Evolutionary conservation across 805 yeast species (phyloP).

Genomic region (Candida suzukii): DNA sequence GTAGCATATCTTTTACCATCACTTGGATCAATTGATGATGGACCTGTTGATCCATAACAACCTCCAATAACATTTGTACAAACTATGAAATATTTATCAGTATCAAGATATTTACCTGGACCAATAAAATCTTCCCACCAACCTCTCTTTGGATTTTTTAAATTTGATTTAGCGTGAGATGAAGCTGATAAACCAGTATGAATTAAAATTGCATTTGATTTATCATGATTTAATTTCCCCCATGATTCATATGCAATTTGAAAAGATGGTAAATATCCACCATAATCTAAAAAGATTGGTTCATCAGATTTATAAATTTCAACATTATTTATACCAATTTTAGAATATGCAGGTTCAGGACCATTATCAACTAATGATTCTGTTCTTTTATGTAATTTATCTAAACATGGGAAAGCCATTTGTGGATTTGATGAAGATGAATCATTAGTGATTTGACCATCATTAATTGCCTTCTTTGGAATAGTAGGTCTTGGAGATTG

Average conservation of each 20-base stretch:
- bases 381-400: constrained; percentile 55
- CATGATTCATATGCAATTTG: constrained; percentile 91
- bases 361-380: constrained; percentile 49
- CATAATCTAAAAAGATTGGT: constrained; percentile 73
- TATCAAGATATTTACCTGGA: constrained; percentile 72
- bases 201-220: constrained; percentile 66
- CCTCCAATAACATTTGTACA: constrained; percentile 94
- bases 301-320: constrained; percentile 44
- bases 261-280: constrained; percentile 66
- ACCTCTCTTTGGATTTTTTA: constrained; percentile 61
- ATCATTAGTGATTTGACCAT: neutral
- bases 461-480: constrained; percentile 2
- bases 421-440: constrained; percentile 39
- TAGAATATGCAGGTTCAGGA: constrained; percentile 81
- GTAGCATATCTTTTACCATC: constrained; percentile 69
- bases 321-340: constrained; percentile 59
- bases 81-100: constrained; percentile 71
- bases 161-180: constrained; percentile 84
- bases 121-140: constrained; percentile 98
- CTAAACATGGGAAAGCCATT: constrained; percentile 79
- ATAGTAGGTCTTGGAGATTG: neutral
- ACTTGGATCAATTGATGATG: constrained; percentile 71
- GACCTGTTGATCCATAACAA: constrained; percentile 93
- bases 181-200: constrained; percentile 94
- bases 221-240: constrained; percentile 63